phyloP scores from a whole-genome alignment of 345 rosid species.

The Salix brachista region DNA sequence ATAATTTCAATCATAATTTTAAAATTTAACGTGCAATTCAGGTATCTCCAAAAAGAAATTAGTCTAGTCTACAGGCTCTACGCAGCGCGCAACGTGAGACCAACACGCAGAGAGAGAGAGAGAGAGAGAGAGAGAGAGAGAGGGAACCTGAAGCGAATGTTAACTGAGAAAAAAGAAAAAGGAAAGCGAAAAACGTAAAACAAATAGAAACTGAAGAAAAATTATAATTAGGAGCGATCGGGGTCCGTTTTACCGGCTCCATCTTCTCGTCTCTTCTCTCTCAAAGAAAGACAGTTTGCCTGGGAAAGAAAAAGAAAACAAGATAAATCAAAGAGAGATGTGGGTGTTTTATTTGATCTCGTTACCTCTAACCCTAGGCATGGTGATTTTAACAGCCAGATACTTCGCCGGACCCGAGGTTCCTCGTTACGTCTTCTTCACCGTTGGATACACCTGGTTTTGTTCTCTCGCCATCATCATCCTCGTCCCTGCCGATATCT shows the following conservation, averaged over 20 bases:
- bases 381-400: conserved; percentile 69
- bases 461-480: conserved; percentile 93
- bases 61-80: neutral
- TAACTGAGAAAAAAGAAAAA: neutral
- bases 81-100: neutral
- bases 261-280: neutral
- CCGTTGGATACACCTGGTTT: conserved; percentile 98
- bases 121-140: too few relatives aligned
- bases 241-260: conserved; percentile 17
- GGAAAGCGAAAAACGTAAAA: neutral
- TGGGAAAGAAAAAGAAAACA: neutral
- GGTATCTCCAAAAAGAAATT: neutral
- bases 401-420: conserved; percentile 95
- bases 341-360: conserved; percentile 98
- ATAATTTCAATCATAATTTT: too few relatives aligned
- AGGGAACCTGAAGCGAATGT: neutral
- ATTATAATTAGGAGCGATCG: neutral
- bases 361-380: conserved; percentile 89
- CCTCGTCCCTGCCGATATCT: conserved; percentile 97
- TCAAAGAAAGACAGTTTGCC: neutral
- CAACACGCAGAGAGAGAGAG: neutral
- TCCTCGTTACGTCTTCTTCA: conserved; percentile 83
- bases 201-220: neutral
- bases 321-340: conserved; percentile 31
- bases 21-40: neutral